These are phyloP conservation scores for Skeletonema marinoi DNA, from an alignment of 108 stramenopile species.

Conservation along the genomic window DNA sequence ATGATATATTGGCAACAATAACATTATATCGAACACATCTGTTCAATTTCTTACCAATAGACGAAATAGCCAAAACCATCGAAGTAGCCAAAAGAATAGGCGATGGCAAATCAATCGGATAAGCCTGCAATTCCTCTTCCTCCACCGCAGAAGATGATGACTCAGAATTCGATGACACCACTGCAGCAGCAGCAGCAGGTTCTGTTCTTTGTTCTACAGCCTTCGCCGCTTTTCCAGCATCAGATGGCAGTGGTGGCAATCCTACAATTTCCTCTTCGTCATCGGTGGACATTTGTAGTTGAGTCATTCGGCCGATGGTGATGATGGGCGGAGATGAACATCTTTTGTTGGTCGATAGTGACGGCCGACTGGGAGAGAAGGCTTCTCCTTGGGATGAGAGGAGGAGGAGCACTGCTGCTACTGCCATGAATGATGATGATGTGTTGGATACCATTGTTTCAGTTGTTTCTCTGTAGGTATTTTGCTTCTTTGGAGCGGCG, in stretches of 20 bases:
- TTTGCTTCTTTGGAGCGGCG: no score
- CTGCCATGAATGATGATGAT: not conserved
- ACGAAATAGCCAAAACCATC: constrained; percentile 78
- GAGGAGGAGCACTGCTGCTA: not conserved
- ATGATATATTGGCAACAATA: no score
- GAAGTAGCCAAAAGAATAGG: constrained; percentile 76
- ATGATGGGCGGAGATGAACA: not conserved
- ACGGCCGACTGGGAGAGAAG: not conserved
- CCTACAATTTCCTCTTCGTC: not conserved
- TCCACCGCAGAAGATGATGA: not conserved
- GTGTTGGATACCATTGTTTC: not conserved
- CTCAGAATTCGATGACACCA: not conserved
- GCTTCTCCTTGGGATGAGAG: not conserved
- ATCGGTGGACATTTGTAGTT: not conserved
- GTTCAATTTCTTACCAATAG: constrained; percentile 45
- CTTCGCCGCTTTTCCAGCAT: not conserved
- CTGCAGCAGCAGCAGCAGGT: not conserved
- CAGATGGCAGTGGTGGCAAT: not conserved
- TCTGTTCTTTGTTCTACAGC: not conserved
- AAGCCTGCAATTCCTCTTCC: constrained; percentile 18
- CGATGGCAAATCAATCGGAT: constrained; percentile 76
- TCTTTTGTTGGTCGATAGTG: not conserved
- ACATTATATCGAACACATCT: no score
- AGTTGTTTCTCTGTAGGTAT: no score
- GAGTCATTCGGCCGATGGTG: not conserved